Evolutionary conservation across 202 grass and related monocot genomes (phyloP), one percentile per base, ranked within the genome.

Genomic region (Miscanthus sacchariflorus): DNA sequence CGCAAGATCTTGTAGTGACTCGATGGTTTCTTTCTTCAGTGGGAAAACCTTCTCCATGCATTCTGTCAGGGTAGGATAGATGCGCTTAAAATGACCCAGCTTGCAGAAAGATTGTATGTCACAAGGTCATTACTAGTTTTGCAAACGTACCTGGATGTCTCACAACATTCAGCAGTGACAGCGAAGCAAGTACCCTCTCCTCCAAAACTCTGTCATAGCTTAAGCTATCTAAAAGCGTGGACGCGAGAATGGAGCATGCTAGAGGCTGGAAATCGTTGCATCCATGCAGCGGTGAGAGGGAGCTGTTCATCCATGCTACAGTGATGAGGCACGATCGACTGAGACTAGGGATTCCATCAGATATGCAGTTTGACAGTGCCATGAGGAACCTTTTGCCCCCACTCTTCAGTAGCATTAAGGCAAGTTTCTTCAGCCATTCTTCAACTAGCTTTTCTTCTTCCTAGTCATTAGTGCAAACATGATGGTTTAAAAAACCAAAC

Each of bases 1-100:
- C 24, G 94, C 81, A 10, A 99, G 97, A 85, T 99, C 94, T 88
- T 89, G 97, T 75, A 95, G 74, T 66, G 89, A 95, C 42, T 84
- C 84, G 11, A 92, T 85, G 25, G 71, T 88, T 18, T 93, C 90
- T 87, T 92, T 93, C 71, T 93, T 88, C 86, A 99, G 54, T 81
- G 97, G 97, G 77, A 95, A 99, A 56, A 99, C 86, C 85, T 91
- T 96, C 38, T 93, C 91, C 77, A 96, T 83, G 79, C 94, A 99
- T 81, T 99, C 97, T 99, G 86, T 78, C 23, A 67, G 72, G 28
- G 59, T 39, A 81, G 65, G 39, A 61, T 71, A 77, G 21, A 25
- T 65, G 27, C 5, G 42, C 49, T 89, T 87, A 48, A 85, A 72
- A 80, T 48, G 70, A 59, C 64, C 15, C 5, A 65, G 39, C 28